Evolutionary conservation across 1,284 basidiomycete genomes (phyloP), one percentile per base, ranked within the genome.

Genomic region (Sporisorium iseilematis-ciliati): DNA sequence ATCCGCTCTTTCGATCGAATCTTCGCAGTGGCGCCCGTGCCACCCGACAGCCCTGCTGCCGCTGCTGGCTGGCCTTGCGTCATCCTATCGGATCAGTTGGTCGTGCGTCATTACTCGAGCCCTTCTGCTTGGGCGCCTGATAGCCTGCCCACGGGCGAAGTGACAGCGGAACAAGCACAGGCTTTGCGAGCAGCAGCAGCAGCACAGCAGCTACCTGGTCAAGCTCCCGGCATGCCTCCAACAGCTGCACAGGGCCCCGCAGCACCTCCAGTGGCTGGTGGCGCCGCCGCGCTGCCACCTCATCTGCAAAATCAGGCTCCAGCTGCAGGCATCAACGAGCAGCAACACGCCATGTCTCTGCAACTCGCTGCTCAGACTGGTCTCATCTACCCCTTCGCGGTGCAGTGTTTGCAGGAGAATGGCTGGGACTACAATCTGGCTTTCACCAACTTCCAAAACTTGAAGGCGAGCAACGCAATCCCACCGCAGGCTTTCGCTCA

Each of bases 1-100:
- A 87, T 94, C 26, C 90, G 96, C 48, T 97, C 95, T 7, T 99
- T 99, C 85, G 94, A 97, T 83, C 90, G 96, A 55, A 91, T 93
- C 0, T 97, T 98, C 82, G 89, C 97, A 54, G 88, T 99, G 12
- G 91, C 91, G 2, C 92, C 93, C 20, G 91, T 94, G 4, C 87
- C 90, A 31, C 89, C 92, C 48, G 92, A 91, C 29, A 95, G 95
- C 75, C 87, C 90, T 91, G 93, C 95, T 7, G 91, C 91, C 79
- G 83, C 88, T 56, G 90, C 89, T 60, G 94, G 94, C 20, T 99
- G 95, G 95, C 91, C 93, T 40, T 92, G 95, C 74, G 88, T 91
- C 54, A 92, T 99, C 77, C 87, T 98, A 7, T 95, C 93, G 23
- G 96, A 99, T 85, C 91, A 92, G 78, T 89, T 93, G 85, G 91